Evolutionary conservation across 2,329 filamentous ascomycete species (phyloP), one percentile per base, ranked within the genome.

Genomic region (Clarireedia monteithiana): DNA sequence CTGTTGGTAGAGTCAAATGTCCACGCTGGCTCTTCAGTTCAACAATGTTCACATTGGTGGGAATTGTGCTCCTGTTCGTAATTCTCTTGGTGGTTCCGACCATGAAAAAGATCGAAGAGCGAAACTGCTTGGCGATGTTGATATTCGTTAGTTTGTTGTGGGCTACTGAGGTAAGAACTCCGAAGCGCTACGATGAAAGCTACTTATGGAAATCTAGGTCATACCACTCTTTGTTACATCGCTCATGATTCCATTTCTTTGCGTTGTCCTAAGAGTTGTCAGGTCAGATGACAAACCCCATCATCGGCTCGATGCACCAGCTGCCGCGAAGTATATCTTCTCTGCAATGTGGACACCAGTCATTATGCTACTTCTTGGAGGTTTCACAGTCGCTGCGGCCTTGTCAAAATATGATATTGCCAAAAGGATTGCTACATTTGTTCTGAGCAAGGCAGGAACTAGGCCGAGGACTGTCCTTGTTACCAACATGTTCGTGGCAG

Each of bases 301-400:
- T 59, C 73, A 75, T 46, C 83, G 92, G 23, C 78, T 99, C 6
- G 79, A 81, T n/a, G 82, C 91, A 3, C 91, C 91, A 69, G 80
- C 83, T 45, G 91, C 94, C 0, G 89, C 92, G 0, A 77, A 81
- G 27, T 92, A 88, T 66, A 87, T 96, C 57, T 97, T 99, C 66
- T 80, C 90, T 4, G 86, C 94, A 26, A 99, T 99, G 94, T 99
- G 94, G 94, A 96, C 92, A 3, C 92, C 94, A 0, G 94, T 99
- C 55, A 99, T 99, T 64, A 97, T 99, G 94, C 82, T 99, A 15
- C 78, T 99, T 23, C 83, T 99, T 0, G 94, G 94, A 63, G 94
- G 94, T 34, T 99, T 99, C 68, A 96, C 94, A 2, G 86, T 99
- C 53, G 94, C 94, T 9, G 94, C 94, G 0, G 95, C 94, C 0